Conservation (phyloP, 495 filamentous ascomycete genomes). For the Acidomyces sp. region DNA sequence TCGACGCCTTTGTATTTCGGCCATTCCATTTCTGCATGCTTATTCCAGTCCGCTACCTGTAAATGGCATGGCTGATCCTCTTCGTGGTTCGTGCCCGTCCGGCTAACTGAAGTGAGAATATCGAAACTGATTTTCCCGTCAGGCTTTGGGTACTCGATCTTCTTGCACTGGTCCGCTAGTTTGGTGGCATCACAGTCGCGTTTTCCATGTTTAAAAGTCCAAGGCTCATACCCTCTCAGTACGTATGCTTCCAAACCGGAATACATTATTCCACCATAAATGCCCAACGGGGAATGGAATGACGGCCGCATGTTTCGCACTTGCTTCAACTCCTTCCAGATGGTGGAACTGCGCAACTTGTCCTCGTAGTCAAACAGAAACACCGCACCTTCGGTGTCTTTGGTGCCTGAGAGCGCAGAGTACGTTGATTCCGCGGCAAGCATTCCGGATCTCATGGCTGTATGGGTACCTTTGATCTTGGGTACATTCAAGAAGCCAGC, state of each 20-base stretch:
- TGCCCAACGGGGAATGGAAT: conserved; percentile 70
- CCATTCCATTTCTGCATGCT: conserved; percentile 68
- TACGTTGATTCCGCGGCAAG: conserved; percentile 84
- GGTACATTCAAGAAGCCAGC: conserved; percentile 96
- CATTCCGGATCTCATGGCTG: conserved; percentile 95
- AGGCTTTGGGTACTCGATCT: conserved; percentile 94
- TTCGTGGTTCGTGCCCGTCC: conserved; percentile 96
- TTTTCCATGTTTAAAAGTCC: conserved; percentile 79
- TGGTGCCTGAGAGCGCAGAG: conserved; percentile 48
- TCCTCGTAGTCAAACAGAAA: conserved; percentile 96
- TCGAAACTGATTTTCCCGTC: conserved; percentile 91
- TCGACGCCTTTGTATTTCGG: conserved; percentile 85
- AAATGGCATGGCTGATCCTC: conserved; percentile 96
- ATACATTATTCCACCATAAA: conserved; percentile 83
- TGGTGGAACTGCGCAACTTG: conserved; percentile 64
- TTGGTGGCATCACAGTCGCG: conserved; percentile 69
- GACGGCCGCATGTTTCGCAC: conserved; percentile 96
- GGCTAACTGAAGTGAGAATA: conserved; percentile 81
- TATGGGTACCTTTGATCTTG: conserved; percentile 97
- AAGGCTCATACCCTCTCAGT: conserved; percentile 71
- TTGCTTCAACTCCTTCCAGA: conserved; percentile 89
- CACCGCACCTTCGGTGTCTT: conserved; percentile 47
- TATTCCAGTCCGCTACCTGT: conserved; percentile 87
- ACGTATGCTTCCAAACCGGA: conserved; percentile 86
- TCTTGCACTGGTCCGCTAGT: conserved; percentile 59